A percentile compares a stretch with the other conserved stretches of the same genome.
These are phyloP conservation scores for Pascua guehoae DNA, from an alignment of 1,284 basidiomycete species.

Conservation along the genomic window DNA sequence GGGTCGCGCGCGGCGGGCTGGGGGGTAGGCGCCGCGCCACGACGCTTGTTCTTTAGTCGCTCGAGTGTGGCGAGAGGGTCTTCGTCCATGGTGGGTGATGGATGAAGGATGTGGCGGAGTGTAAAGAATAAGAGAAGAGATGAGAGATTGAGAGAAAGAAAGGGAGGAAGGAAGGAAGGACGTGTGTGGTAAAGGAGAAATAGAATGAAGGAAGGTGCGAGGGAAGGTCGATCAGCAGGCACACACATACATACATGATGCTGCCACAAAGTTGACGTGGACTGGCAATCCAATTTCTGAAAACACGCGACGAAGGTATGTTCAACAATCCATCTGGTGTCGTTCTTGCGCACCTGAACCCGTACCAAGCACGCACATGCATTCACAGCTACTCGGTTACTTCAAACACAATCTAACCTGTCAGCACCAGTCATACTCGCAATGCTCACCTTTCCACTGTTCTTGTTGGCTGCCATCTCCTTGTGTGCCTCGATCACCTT, in stretches of 20 bases:
- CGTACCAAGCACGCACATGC: neutral
- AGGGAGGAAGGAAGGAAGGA: conserved; percentile 1
- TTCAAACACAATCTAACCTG: conserved; percentile 19
- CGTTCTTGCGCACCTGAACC: neutral
- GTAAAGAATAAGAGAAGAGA: neutral
- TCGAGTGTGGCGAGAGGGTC: neutral
- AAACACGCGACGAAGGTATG: too few species aligned
- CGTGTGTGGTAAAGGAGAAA: neutral
- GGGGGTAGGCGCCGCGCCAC: too few species aligned
- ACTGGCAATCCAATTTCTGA: too few species aligned
- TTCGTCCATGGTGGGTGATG: neutral
- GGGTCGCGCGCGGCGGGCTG: too few species aligned
- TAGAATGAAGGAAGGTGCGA: neutral
- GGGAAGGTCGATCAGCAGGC: neutral
- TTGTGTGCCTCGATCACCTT: conserved; percentile 78
- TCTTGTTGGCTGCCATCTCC: conserved; percentile 83
- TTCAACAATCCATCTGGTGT: too few species aligned
- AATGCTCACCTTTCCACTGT: conserved; percentile 54
- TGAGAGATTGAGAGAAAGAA: neutral
- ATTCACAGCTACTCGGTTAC: conserved; percentile 6
- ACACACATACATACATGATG: too few species aligned
- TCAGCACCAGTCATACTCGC: conserved; percentile 2
- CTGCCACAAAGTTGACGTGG: too few species aligned
- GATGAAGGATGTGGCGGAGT: neutral
- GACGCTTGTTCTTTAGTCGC: too few species aligned